Conservation (phyloP, 2,329 filamentous ascomycete genomes). For the Hypoxylon sp. region DNA sequence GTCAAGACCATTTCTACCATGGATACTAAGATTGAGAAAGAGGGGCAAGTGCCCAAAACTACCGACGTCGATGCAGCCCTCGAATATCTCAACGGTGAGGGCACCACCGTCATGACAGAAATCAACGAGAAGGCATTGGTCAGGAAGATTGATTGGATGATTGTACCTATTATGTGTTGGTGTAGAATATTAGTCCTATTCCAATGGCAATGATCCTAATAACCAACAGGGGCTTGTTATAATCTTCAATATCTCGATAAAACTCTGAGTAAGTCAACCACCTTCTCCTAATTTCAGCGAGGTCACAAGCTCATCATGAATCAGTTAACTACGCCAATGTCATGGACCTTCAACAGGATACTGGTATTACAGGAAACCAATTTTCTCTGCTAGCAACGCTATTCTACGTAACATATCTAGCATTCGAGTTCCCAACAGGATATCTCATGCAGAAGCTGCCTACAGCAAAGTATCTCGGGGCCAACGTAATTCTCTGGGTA, state of each 20-base stretch:
- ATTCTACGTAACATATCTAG: constrained; percentile 55
- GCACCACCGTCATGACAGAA: constrained; percentile 42
- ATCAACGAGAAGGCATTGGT: constrained; percentile 48
- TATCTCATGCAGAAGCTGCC: constrained; percentile 68
- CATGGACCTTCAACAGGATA: constrained; percentile 52
- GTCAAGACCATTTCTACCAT: constrained; percentile 17
- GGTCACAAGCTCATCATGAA: not conserved
- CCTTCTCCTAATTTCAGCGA: not conserved
- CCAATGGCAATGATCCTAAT: constrained; percentile 1
- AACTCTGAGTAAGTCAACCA: constrained; percentile 45
- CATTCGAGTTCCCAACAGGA: constrained; percentile 55
- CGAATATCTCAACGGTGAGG: constrained; percentile 46
- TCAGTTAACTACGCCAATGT: constrained; percentile 54
- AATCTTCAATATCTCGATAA: constrained; percentile 54
- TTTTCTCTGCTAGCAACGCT: constrained; percentile 53
- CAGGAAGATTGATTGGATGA: constrained; percentile 52
- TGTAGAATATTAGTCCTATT: not conserved
- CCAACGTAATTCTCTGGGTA: constrained; percentile 61
- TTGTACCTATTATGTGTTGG: constrained; percentile 53
- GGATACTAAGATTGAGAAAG: constrained; percentile 34
- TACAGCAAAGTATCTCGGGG: constrained; percentile 66
- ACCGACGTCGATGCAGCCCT: constrained; percentile 47
- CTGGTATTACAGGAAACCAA: constrained; percentile 50
- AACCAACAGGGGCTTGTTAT: constrained; percentile 50
- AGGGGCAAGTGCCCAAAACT: constrained; percentile 32